Base-by-base conservation (phyloP, 1,139 yeast species). In the Suhomyces bribrorum region DNA sequence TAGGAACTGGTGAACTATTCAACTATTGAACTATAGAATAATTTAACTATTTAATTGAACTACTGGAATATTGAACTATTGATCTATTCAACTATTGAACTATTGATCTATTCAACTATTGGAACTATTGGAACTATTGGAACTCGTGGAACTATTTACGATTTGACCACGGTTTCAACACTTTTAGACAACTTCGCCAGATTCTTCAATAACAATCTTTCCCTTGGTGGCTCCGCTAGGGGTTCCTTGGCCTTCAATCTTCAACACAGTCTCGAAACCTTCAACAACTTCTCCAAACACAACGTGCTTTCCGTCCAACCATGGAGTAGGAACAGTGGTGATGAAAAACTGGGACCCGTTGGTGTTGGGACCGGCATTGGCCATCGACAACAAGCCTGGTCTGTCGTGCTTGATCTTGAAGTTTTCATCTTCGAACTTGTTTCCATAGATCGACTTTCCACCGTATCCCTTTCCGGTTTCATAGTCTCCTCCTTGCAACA, bases 401-500 rank as follows among this genome's bases (percentile, higher is more conserved):
- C 53, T 63, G 52, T 54, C 56, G 56, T 67, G 73, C 40, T 46
- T 58, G 49, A 57, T 54, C 31, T 45, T 40, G 52, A 67, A 67
- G 59, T 66, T 66, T 49, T 67, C 73, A 45, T 67, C 73, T 7
- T 56, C 53, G 46, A 67, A 67, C 48, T 62, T 63, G 41, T 54
- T 54, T 30, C 72, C 72, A 51, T 65, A 65, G 45, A 66, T 66
- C 29, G 70, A 64, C 47, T 56, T 62, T 28, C 73, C 73, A 35
- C 73, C 73, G 49, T 59, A 62, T 17, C 73, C 73, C 52, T 57
- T 57, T 33, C 70, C 71, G 41, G 66, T 63, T 46, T 63, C 67
- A 43, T 64, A 64, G 52, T 67, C 73, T 44, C 73, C 73, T 48
- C 73, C 73, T 52, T 67, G 73, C 50, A 67, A 59, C 73, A 67